Evolutionary conservation across 2,329 filamentous ascomycete genomes (phyloP), one percentile per base, ranked within the genome.

Genomic region (Monosporascus sp.): DNA sequence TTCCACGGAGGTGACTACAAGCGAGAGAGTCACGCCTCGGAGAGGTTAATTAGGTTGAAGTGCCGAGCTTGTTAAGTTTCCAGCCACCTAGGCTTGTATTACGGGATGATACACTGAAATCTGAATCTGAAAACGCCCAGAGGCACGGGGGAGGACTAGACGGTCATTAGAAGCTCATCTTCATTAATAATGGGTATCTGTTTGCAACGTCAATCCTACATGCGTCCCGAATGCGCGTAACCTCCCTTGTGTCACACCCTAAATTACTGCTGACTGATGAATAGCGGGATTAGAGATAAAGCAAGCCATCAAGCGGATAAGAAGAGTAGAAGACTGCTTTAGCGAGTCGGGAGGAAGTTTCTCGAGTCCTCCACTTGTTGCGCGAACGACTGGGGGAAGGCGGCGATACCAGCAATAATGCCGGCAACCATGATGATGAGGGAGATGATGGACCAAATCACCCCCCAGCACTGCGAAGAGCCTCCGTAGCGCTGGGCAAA

Each of bases 401-500:
- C 88, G 1, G 88, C 88, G 43, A 93, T 78, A 1, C 86, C 88
- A 5, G 85, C 87, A n/a, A 92, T 70, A 58, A 93, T 91, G 2
- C 84, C 87, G 15, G 76, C 75, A 6, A 84, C 80, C 86, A 92
- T 90, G 66, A 93, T 85, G 0, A 79, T 57, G 24, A 91, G 64
- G 1, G 86, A 88, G 51, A 93, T 80, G 50, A 92, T 72, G 49
- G 82, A 86, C 89, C 88, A 93, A 51, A 91, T 81, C 15, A 91
- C 75, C 8, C 88, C 88, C 88, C 89, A 91, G 75, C 87, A 91
- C 64, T 88, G 86, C 1, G 87, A 89, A 0, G 87, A 91, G 37
- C 88, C 88, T 11, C 88, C 88, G 61, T 92, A 92, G 22, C 84
- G 78, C 70, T 89, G 78, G 7, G 88, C 88, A 62, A 92, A 92